These are phyloP conservation scores for Rhododendron vialii DNA, from an alignment of 148 eudicot genomes.

Conservation along the genomic window DNA sequence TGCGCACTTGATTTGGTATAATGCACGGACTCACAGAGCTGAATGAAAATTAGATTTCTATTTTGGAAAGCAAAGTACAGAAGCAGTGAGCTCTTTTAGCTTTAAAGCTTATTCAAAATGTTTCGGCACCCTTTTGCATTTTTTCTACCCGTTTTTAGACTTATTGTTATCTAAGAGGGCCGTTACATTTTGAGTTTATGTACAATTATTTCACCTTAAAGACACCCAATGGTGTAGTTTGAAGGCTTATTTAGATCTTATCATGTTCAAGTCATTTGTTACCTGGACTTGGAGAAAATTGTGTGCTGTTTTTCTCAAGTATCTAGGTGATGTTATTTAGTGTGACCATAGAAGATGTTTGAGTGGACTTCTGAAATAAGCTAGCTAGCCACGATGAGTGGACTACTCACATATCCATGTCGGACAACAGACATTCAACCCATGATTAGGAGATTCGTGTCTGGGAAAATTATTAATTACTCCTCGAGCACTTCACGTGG, in stretches of 20 bases:
- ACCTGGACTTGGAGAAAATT: neutral
- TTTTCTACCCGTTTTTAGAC: neutral
- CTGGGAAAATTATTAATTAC: no score
- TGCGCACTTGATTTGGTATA: neutral
- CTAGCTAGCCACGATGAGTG: neutral
- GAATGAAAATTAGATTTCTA: neutral
- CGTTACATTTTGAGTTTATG: neutral
- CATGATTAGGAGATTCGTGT: neutral
- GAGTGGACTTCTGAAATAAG: neutral
- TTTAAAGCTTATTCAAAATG: neutral
- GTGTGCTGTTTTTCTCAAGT: neutral
- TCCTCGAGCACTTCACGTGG: neutral
- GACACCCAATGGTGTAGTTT: neutral
- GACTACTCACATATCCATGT: neutral
- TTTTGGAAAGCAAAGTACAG: neutral
- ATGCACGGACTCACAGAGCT: neutral
- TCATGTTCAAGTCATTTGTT: neutral
- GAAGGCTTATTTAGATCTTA: neutral
- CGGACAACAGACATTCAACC: neutral
- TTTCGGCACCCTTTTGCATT: neutral
- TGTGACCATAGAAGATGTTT: neutral
- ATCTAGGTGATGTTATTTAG: neutral
- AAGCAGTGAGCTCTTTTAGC: neutral
- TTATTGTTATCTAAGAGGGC: neutral
- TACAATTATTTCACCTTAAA: neutral